Conservation (phyloP, 2,329 filamentous ascomycete genomes). For the Epichloe gansuensis region DNA sequence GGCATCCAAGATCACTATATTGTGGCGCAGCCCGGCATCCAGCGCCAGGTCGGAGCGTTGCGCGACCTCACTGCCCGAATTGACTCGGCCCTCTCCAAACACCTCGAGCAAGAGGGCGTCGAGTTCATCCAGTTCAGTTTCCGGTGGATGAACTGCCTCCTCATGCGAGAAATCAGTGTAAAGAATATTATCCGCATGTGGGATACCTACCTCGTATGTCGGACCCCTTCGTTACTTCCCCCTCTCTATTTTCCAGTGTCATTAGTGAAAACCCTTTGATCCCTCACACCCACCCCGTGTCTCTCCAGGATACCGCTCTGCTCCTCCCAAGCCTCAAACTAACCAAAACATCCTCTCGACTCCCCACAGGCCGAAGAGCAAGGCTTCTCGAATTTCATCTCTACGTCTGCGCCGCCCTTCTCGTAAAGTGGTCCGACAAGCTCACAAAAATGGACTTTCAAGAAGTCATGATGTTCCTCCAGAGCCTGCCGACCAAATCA, state of each 20-base stretch:
- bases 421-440: conserved; percentile 97
- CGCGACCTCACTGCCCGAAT: conserved; percentile 86
- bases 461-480: conserved; percentile 98
- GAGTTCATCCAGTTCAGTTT: conserved; percentile 99
- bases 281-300: neutral
- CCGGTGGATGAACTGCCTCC: conserved; percentile 97
- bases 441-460: conserved; percentile 95
- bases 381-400: conserved; percentile 95
- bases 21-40: conserved; percentile 91
- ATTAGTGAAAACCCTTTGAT: neutral
- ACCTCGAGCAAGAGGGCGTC: conserved; percentile 80
- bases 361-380: conserved; percentile 76
- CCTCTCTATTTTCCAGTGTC: neutral
- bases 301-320: neutral
- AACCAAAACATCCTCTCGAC: neutral
- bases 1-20: conserved; percentile 99
- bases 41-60: conserved; percentile 79
- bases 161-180: conserved; percentile 96
- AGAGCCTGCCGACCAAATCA: conserved; percentile 78
- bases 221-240: neutral
- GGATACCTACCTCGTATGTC: conserved; percentile 90
- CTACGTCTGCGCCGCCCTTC: conserved; percentile 93
- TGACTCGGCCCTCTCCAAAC: conserved; percentile 70
- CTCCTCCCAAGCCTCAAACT: neutral
- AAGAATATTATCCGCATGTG: conserved; percentile 98